Evolutionary conservation across 441 rosid species (phyloP).

Genomic region (Monsonia emarginata): DNA sequence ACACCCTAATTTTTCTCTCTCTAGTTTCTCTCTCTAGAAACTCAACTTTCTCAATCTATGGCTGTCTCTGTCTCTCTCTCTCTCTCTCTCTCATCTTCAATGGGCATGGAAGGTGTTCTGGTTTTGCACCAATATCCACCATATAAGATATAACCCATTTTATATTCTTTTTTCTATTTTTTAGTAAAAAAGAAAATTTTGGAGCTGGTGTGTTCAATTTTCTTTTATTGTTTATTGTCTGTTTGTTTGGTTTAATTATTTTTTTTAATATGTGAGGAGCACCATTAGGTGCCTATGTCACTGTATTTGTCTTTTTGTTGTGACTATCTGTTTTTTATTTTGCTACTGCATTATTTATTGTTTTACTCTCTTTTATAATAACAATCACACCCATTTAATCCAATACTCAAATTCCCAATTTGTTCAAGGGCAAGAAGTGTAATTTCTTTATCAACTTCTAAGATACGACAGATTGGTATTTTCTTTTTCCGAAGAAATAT

Average conservation of each 20-base stretch:
- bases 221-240: conserved; percentile 6
- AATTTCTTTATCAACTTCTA: too few species aligned
- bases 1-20: too few species aligned
- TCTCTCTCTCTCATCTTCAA: conserved; percentile 23
- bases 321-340: conserved; percentile 22
- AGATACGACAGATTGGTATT: too few species aligned
- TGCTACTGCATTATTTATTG: too few species aligned
- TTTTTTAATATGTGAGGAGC: conserved; percentile 28
- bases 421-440: too few species aligned
- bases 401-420: too few species aligned
- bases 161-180: conserved; percentile 16
- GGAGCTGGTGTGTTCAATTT: background rate
- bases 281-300: conserved; percentile 38
- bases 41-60: conserved; percentile 11
- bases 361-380: too few species aligned
- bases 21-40: conserved; percentile 6
- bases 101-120: conserved; percentile 32
- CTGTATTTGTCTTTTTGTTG: conserved; percentile 30
- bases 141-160: conserved; percentile 30
- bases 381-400: too few species aligned
- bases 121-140: conserved; percentile 51
- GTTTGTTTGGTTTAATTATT: conserved; percentile 7
- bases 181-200: too few species aligned
- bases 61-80: too few species aligned
- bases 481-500: too few species aligned